Evolutionary conservation across 441 rosid species (phyloP).

Genomic region (Sinapis alba): DNA sequence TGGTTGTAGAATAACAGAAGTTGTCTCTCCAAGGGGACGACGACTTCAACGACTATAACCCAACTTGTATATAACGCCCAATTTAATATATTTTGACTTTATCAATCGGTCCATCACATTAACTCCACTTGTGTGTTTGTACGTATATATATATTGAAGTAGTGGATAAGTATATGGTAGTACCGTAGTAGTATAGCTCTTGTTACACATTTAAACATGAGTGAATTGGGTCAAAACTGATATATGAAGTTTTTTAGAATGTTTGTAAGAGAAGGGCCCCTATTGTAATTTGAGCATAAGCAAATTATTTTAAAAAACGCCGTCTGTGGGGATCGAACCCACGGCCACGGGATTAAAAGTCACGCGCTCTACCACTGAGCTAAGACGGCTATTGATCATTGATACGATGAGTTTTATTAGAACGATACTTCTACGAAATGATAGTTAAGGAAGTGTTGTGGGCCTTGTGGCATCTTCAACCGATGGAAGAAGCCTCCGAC

Average conservation of each 20-base stretch:
- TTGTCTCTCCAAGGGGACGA: conserved; percentile 12
- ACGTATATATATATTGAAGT: background rate
- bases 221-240: too few relatives aligned
- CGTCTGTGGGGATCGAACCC: conserved; percentile 43
- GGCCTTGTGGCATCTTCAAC: conserved; percentile 9
- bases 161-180: background rate
- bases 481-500: conserved; percentile 56
- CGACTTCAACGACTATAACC: conserved; percentile 21
- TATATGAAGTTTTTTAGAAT: too few relatives aligned
- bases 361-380: conserved; percentile 55
- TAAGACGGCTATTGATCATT: conserved; percentile 37
- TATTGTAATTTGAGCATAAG: too few relatives aligned
- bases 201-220: background rate
- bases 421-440: background rate
- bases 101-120: background rate
- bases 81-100: conserved; percentile 17
- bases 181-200: background rate
- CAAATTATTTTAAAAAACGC: background rate
- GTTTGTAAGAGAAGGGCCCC: too few relatives aligned
- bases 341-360: conserved; percentile 48
- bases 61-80: conserved; percentile 7
- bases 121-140: conserved; percentile 1
- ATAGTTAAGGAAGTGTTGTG: background rate
- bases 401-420: too few relatives aligned
- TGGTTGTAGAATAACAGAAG: conserved; percentile 11